Evolutionary conservation across 2,329 filamentous ascomycete species (phyloP).

Genomic region (Phaeoacremonium minimum): DNA sequence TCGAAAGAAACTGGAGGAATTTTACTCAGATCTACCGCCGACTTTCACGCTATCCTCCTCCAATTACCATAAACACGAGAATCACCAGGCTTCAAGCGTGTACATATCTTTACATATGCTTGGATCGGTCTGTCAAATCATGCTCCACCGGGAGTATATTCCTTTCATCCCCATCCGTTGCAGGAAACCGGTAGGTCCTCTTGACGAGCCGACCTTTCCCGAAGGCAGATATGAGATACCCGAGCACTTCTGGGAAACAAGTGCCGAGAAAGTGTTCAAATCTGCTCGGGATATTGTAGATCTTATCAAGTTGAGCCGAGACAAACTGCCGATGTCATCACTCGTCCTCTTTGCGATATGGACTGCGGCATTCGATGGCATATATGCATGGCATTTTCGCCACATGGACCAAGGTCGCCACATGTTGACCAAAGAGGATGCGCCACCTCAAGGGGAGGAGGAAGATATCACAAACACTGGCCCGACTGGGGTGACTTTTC

Average conservation of each 20-base stretch:
- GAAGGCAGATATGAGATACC: conserved; percentile 35
- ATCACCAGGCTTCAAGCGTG: conserved; percentile 56
- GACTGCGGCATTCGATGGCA: conserved; percentile 59
- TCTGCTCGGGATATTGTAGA: conserved; percentile 61
- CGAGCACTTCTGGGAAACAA: conserved; percentile 56
- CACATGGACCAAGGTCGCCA: conserved; percentile 59
- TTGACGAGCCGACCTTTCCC: conserved; percentile 54
- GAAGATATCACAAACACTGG: conserved; percentile 28
- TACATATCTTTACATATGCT: conserved; percentile 67
- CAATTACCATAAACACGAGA: conserved; percentile 64
- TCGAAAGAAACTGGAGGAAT: conserved; percentile 42
- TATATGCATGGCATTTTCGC: conserved; percentile 65
- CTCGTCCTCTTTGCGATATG: conserved; percentile 65
- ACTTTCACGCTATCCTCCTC: conserved; percentile 53
- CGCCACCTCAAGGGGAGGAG: conserved; percentile 15
- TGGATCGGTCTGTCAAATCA: conserved; percentile 60
- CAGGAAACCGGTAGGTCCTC: conserved; percentile 43
- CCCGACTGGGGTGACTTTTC: conserved; percentile 41
- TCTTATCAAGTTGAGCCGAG: conserved; percentile 57
- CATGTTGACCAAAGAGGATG: conserved; percentile 38
- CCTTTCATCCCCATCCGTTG: conserved; percentile 61
- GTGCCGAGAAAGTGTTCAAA: conserved; percentile 58
- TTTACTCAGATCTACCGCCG: conserved; percentile 49
- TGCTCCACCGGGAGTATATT: conserved; percentile 65
- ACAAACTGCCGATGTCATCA: conserved; percentile 62